Evolutionary conservation across 2,329 filamentous ascomycete genomes (phyloP).

Genomic region (Aplosporella prunicola): DNA sequence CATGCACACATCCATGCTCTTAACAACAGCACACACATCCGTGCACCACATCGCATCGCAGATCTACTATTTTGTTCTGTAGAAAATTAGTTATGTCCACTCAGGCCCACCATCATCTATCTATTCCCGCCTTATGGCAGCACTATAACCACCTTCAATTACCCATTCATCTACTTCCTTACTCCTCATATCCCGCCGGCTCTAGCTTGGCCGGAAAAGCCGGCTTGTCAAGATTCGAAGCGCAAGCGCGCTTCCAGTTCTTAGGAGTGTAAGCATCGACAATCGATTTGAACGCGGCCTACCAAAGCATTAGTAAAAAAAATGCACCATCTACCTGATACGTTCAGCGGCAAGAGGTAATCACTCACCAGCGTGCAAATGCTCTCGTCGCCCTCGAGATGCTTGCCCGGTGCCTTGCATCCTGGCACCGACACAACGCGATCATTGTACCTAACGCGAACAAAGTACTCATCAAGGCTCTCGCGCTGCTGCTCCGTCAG

Average conservation of each 20-base stretch:
- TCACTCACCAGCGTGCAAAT: constrained; percentile 75
- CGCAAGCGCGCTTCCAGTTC: constrained; percentile 63
- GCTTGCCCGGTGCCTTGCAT: constrained; percentile 66
- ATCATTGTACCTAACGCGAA: constrained; percentile 88
- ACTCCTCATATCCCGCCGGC: constrained; percentile 21
- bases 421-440: constrained; percentile 70
- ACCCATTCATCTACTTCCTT: neutral
- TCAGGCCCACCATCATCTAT: too few relatives aligned
- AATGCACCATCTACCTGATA: neutral
- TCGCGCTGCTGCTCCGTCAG: constrained; percentile 50
- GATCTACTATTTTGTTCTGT: too few relatives aligned
- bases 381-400: constrained; percentile 74
- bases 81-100: too few relatives aligned
- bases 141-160: neutral
- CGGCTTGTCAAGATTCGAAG: constrained; percentile 46
- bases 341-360: neutral
- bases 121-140: too few relatives aligned
- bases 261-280: constrained; percentile 82
- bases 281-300: constrained; percentile 84
- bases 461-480: constrained; percentile 67
- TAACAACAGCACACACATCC: too few relatives aligned
- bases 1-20: too few relatives aligned
- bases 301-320: constrained; percentile 8
- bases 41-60: too few relatives aligned
- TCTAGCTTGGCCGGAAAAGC: constrained; percentile 38